Base-by-base conservation (phyloP, 179 eudicot genomes). In the Silene vulgaris region DNA sequence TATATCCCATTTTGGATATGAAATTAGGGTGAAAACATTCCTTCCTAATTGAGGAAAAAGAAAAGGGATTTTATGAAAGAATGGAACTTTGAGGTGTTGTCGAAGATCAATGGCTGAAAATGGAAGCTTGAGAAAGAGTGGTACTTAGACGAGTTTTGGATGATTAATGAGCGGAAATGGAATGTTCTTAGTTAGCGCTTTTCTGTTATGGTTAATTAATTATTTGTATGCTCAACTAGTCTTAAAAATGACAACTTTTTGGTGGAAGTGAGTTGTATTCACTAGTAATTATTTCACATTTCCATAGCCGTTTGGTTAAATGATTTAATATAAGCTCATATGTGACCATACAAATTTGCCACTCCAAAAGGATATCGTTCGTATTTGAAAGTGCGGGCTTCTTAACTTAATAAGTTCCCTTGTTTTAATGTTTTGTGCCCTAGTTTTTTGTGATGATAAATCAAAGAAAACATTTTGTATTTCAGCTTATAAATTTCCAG, bases 101-200 rank as follows among this genome's bases (percentile, higher is more conserved):
- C n/a, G 19, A 52, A 52, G 59, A 52, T 52, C 17, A 52, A 52
- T 14, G n/a, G 4, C n/a, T 1, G 17, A 16, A 52, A 52, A 52
- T 52, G 17, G n/a, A 52, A 52, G 48, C 48, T 16, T 52, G 59
- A 14, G 54, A 16, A 68, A n/a, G 71, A 35, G 19, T 68, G 71
- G 71, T 35, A 68, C 54, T 68, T 68, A 1, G 52, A 35, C 54
- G 9, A 37, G 52, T 68, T 37, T n/a, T 37, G 56, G 32, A 67
- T 7, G 3, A 35, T 37, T 68, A 21, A 17, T 37, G 72, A 30
- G 21, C 19, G 3, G 28, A 12, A 48, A 45, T 45, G 73, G 73
- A 45, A 45, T 50, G 60, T 69, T 32, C 3, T 69, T 43, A 40
- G 35, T 45, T 45, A 0, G 73, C 50, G 59, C 7, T 8, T 69